phyloP scores from a whole-genome alignment of 345 rosid genomes.

The Sonneratia alba region DNA sequence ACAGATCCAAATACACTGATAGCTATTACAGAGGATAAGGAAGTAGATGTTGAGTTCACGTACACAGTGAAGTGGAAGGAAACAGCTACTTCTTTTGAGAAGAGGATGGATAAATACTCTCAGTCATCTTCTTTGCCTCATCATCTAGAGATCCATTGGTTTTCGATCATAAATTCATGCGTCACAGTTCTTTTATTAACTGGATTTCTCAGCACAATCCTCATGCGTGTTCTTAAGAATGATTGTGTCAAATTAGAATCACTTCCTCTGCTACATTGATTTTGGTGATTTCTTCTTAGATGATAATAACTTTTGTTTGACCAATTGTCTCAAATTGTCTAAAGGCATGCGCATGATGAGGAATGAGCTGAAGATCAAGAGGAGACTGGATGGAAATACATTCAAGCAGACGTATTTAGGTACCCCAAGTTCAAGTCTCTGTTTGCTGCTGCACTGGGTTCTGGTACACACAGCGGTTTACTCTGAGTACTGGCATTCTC shows the following conservation, averaged over 20 bases:
- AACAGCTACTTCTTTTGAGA: conserved; percentile 30
- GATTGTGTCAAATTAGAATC: conserved; percentile 32
- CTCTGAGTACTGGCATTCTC: conserved; percentile 21
- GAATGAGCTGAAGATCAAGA: conserved; percentile 37
- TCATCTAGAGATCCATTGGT: conserved; percentile 44
- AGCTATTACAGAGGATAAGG: conserved; percentile 36
- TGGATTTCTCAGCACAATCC: conserved; percentile 42
- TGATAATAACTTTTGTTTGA: neutral
- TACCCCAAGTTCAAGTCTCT: conserved; percentile 32
- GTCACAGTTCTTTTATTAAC: conserved; percentile 43
- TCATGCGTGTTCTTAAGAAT: conserved; percentile 44
- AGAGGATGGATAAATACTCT: conserved; percentile 41
- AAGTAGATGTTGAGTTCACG: conserved; percentile 31
- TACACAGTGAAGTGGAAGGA: conserved; percentile 44
- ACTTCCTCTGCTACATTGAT: neutral
- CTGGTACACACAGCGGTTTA: conserved; percentile 41
- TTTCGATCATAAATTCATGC: conserved; percentile 40
- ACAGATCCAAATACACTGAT: conserved; percentile 27
- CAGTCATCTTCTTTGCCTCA: conserved; percentile 37
- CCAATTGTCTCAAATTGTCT: neutral
- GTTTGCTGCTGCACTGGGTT: conserved; percentile 41
- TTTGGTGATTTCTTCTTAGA: neutral
- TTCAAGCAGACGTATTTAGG: conserved; percentile 41
- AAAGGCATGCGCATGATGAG: conserved; percentile 43
- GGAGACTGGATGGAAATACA: conserved; percentile 46